Conservation (phyloP, 768 basidiomycete genomes). For the Suillus brevipes region DNA sequence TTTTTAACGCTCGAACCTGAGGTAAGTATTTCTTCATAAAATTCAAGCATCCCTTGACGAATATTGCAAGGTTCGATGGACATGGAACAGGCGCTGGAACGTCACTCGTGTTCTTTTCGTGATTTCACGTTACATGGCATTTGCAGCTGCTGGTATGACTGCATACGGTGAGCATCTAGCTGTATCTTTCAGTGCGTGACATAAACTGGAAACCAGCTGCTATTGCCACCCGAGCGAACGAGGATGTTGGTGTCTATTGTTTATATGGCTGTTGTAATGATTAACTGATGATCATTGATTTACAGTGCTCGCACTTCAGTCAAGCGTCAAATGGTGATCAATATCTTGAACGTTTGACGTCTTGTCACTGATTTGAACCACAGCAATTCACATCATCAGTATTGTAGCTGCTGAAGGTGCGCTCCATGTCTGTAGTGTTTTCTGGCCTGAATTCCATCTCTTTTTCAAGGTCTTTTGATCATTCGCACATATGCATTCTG, state of each 20-base stretch:
- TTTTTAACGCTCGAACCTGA: neutral
- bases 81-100: constrained; percentile 10
- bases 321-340: neutral
- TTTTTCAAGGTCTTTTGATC: neutral
- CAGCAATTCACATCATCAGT: constrained; percentile 4
- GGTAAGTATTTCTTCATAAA: neutral
- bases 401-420: constrained; percentile 3
- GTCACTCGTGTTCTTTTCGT: constrained; percentile 1
- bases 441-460: neutral
- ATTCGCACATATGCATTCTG: constrained; percentile 6
- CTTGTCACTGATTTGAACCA: neutral
- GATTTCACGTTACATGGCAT: constrained; percentile 9
- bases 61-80: neutral
- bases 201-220: neutral
- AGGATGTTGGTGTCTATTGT: neutral
- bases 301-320: neutral
- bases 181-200: neutral
- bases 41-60: neutral
- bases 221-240: neutral
- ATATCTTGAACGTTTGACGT: neutral
- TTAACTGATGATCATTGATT: neutral
- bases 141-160: constrained; percentile 11
- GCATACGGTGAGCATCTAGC: constrained; percentile 3
- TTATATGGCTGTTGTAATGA: neutral
- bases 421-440: neutral